Evolutionary conservation across 1,284 basidiomycete genomes (phyloP), one percentile per base, ranked within the genome.

Genomic region (Cryptococcus sp.): DNA sequence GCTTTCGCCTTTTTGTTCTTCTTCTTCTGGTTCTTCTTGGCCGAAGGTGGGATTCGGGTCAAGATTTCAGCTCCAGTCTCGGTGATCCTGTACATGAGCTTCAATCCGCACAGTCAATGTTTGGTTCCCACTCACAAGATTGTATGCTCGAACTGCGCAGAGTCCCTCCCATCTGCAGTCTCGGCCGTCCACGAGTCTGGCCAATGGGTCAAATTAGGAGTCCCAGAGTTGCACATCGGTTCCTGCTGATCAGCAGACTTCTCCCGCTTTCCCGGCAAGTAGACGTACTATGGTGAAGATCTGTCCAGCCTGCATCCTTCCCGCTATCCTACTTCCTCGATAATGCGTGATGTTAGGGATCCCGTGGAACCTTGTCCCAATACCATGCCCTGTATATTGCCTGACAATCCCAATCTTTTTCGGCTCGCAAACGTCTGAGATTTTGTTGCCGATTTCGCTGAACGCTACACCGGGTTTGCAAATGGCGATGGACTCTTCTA

Each of bases 101-200:
- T n/a, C n/a, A n/a, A n/a, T n/a, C n/a, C n/a, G n/a, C n/a, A 54
- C 31, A 38, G 43, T 57, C 37, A 51, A 42, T 19, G 5, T 28
- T 31, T 23, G 43, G 11, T 10, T 42, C 11, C 12, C 43, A 78
- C 86, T 65, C 62, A 91, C 85, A 97, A 71, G 35, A 87, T 75
- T 1, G 92, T 95, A 63, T 97, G 93, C 71, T 97, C 93, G 64
- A 95, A 97, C 65, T 97, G 93, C 5, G 93, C 93, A 56, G 86
- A 91, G 53, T 80, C 78, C 68, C 86, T 85, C 25, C 92, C 93
- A 72, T 97, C 92, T 21, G 65, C 53, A 2, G 93, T 97, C 18
- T 87, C 87, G 0, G 91, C 90, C 2, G 92, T 97, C 93, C 93
- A 97, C 63, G 88, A 83, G 69, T 69, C 68, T 34, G 57, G 60